Evolutionary conservation across 148 eudicot genomes (phyloP), one percentile per base, ranked within the genome.

Genomic region (Selenicereus undatus): DNA sequence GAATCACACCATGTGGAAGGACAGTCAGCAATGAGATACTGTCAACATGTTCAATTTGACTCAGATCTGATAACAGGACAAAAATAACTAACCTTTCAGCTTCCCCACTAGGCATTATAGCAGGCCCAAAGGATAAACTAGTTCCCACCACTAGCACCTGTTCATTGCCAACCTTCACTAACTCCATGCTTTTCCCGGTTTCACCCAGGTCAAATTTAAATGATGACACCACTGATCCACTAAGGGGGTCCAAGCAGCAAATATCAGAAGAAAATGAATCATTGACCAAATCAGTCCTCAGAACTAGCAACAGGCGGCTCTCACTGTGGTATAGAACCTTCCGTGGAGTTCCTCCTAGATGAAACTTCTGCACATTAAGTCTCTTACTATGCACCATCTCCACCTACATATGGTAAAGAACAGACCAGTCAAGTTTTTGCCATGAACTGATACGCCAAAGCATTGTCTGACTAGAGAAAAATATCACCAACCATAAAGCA

Each of bases 291-390:
- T 95, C 99, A 66, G 93, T 93, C 88, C 99, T 93, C 91, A 95
- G 79, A 27, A 95, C 91, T 76, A 95, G 89, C 83, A 95, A 86
- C 82, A 91, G 85, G 81, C 90, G 91, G 87, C 99, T 95, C 76
- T 95, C 98, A 84, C 86, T 85, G 79, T 95, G 97, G 87, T 89
- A 95, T 80, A 95, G 77, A 89, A 95, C 95, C 87, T 93, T 95
- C 77, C 97, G 85, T 42, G 97, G 97, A 43, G 99, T 95, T 84
- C 99, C 97, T 76, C 93, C 97, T 71, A 95, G 94, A 88, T 88
- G 92, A 86, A 93, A 91, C 83, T 93, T 95, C 76, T 95, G 99
- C 88, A 92, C 99, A 88, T 95, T 95, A 79, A 95, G 97, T 86
- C 99, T 92, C 87, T 88, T 93, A 62, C 90, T 91, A 73, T 91